Evolutionary conservation across 371 early-diverging fungal genomes (phyloP).

Genomic region (Lichtheimia hyalospora): DNA sequence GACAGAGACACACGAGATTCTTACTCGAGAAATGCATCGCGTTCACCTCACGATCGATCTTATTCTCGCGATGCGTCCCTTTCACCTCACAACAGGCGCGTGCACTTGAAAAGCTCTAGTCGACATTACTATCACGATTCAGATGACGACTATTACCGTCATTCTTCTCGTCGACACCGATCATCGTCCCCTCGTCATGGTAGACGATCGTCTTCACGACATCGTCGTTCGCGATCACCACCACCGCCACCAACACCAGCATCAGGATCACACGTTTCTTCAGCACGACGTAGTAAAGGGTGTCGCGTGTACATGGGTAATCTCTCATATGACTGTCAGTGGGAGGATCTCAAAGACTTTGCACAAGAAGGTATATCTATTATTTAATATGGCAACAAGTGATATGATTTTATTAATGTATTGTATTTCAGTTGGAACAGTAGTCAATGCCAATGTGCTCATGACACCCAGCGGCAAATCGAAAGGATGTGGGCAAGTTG

Average conservation of each 20-base stretch:
- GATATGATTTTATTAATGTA: background rate
- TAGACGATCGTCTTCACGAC: constrained; percentile 10
- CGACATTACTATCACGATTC: background rate
- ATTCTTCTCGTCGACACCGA: constrained; percentile 1
- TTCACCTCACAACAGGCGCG: constrained; percentile 1
- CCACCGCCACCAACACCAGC: constrained; percentile 16
- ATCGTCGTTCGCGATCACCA: constrained; percentile 7
- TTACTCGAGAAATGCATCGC: background rate
- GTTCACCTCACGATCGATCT: constrained; percentile 4
- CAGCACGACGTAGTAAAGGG: constrained; percentile 8
- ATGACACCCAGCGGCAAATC: constrained; percentile 60
- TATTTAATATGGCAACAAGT: background rate
- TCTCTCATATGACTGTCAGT: constrained; percentile 60
- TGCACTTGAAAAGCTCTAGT: background rate
- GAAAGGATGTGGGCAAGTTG: constrained; percentile 57
- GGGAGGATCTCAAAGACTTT: constrained; percentile 73
- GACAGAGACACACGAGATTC: too few relatives aligned
- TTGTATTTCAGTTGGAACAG: constrained; percentile 58
- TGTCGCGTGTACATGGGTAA: constrained; percentile 69
- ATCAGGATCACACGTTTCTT: background rate
- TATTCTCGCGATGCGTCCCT: constrained; percentile 6
- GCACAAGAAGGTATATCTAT: constrained; percentile 69
- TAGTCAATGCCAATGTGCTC: constrained; percentile 71
- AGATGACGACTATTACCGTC: constrained; percentile 6
- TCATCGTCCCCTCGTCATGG: constrained; percentile 8